Percentiles rank a stretch among this genome's conserved stretches.
These are phyloP conservation scores for Gaeumannomyces tritici DNA, from an alignment of 2,329 filamentous ascomycete genomes.

Conservation along the genomic window DNA sequence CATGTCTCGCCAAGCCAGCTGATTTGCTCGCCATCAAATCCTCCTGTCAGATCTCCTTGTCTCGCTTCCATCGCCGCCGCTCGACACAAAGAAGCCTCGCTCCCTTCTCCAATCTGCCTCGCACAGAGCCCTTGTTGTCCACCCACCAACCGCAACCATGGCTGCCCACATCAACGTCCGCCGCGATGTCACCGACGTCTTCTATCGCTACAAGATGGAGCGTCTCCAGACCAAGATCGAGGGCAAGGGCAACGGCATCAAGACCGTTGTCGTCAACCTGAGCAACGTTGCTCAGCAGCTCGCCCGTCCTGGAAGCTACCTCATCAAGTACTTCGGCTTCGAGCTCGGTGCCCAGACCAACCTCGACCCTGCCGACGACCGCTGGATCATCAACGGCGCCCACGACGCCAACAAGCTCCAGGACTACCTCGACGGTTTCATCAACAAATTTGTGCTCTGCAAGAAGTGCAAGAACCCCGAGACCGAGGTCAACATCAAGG, in stretches of 20 bases:
- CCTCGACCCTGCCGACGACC: constrained; percentile 91
- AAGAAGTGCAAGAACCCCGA: constrained; percentile 99
- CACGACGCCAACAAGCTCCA: constrained; percentile 93
- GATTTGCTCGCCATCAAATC: constrained; percentile 1
- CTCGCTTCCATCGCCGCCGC: not conserved
- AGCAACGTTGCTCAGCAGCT: constrained; percentile 88
- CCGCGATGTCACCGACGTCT: constrained; percentile 94
- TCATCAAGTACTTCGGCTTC: constrained; percentile 99
- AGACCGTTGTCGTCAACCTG: constrained; percentile 94
- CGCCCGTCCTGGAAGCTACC: constrained; percentile 82
- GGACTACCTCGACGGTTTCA: constrained; percentile 97
- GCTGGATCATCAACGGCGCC: constrained; percentile 99
- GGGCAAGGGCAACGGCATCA: constrained; percentile 99
- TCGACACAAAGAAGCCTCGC: not conserved
- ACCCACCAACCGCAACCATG: constrained; percentile 58
- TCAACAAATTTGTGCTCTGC: constrained; percentile 97
- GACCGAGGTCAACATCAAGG: constrained; percentile 92
- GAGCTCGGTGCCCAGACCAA: constrained; percentile 98
- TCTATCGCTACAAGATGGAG: constrained; percentile 99
- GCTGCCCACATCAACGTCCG: constrained; percentile 89
- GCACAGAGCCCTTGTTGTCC: constrained; percentile 12
- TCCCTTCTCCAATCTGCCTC: constrained; percentile 13
- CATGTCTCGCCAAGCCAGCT: constrained; percentile 1
- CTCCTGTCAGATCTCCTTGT: not conserved
- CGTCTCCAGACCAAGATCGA: constrained; percentile 97